A percentile compares a stretch with the other conserved stretches of the same genome.
Evolutionary conservation across 495 filamentous ascomycete genomes (phyloP).

Genomic region (Opeltia flavorubescens): DNA sequence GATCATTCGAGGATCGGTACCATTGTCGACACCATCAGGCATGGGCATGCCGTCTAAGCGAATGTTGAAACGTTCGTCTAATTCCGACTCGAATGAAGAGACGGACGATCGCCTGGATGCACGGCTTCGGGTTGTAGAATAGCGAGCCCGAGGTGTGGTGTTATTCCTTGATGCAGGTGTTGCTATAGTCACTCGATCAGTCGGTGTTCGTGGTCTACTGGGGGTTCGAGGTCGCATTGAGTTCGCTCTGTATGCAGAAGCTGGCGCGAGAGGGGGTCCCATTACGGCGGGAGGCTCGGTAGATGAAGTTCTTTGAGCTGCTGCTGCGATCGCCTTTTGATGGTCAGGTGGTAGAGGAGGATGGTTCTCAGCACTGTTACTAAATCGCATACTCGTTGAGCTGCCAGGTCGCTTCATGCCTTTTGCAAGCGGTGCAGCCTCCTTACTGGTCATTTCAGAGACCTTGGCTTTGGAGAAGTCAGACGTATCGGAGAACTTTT

Average conservation of each 20-base stretch:
- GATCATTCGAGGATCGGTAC: slow-evolving; percentile 93
- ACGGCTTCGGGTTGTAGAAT: slow-evolving; percentile 38
- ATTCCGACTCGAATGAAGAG: slow-evolving; percentile 87
- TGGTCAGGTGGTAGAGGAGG: slow-evolving; percentile 76
- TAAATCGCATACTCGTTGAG: slow-evolving; percentile 44
- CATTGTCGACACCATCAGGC: slow-evolving; percentile 42
- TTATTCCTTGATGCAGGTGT: slow-evolving; percentile 29
- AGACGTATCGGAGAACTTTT: background rate
- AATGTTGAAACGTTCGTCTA: slow-evolving; percentile 81
- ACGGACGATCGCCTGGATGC: slow-evolving; percentile 67
- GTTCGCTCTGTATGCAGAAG: slow-evolving; percentile 53
- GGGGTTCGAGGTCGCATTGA: slow-evolving; percentile 22
- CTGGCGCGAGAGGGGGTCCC: slow-evolving; percentile 75
- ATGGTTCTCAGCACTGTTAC: slow-evolving; percentile 29
- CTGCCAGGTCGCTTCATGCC: slow-evolving; percentile 49
- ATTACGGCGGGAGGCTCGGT: slow-evolving; percentile 34
- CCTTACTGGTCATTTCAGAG: slow-evolving; percentile 12
- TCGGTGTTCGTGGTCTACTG: slow-evolving; percentile 61
- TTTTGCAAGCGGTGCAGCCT: slow-evolving; percentile 12
- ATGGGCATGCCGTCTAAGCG: slow-evolving; percentile 41
- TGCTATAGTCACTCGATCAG: slow-evolving; percentile 20
- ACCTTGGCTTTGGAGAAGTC: slow-evolving; percentile 10
- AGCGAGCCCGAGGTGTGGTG: slow-evolving; percentile 41
- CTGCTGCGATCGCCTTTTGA: slow-evolving; percentile 70
- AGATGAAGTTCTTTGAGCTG: slow-evolving; percentile 28